Base-by-base conservation (phyloP, 768 basidiomycete genomes). In the Kwoniella sp. region DNA sequence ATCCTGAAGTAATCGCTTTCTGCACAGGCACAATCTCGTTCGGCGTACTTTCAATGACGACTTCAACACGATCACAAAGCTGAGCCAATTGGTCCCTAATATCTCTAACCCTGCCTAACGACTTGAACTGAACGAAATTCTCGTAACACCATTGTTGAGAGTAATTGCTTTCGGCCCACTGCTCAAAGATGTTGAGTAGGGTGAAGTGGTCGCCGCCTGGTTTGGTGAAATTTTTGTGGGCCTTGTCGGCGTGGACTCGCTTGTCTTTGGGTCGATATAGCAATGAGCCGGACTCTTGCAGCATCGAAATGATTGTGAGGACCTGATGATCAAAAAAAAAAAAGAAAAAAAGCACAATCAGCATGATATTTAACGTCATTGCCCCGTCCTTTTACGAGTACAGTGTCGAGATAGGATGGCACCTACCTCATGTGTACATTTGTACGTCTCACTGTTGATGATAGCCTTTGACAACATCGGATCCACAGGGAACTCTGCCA, bases 401-500 rank as follows among this genome's bases (percentile, higher is more conserved):
- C 26, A 13, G 13, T 33, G 13, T 13, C 33, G 13, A 33, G 33
- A 33, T 33, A 33, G 17, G 40, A 9, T 19, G 4, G 9, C 3
- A 73, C 85, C 68, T 76, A 92, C 92, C 85, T 98, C 96, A 74
- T 99, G 95, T 2, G 95, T 97, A 79, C 95, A 97, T 13, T 85
- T 83, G 79, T 92, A 98, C 60, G 89, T 85, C 78, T 98, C 96
- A 76, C 93, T 96, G 49, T 91, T 89, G 65, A 99, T 92, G 77
- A 99, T 95, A 5, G 89, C 88, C 80, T 97, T 98, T 24, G 90
- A 92, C 70, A 99, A 81, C 90, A 96, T 96, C 7, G 96, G 96
- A 74, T 99, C 96, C 21, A 98, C 92, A 10, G 93, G 96, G 81
- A 99, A 98, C 78, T 99, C 96, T 0, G 95, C 94, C 96, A 99